phyloP scores from a whole-genome alignment of 1,284 basidiomycete species.

The Tylopilus sp. region DNA sequence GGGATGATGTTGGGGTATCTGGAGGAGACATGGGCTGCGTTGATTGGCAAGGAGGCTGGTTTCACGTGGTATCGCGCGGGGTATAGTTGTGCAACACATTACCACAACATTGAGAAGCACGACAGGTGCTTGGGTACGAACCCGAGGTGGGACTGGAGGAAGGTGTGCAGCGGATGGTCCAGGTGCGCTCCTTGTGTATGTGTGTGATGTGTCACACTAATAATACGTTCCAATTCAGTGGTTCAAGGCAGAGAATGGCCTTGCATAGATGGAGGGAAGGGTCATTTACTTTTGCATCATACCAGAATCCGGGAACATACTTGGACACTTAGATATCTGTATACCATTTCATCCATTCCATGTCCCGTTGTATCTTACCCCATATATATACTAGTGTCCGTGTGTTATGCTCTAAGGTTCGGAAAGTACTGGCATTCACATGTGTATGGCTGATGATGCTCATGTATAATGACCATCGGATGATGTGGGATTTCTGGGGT shows the following conservation, averaged over 20 bases:
- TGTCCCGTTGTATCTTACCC: too few relatives aligned
- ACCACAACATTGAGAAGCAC: conserved; percentile 95
- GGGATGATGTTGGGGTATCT: conserved; percentile 75
- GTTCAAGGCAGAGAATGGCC: conserved; percentile 42
- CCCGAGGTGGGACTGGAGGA: conserved; percentile 90
- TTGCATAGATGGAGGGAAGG: conserved; percentile 26
- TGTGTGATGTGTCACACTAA: conserved; percentile 18
- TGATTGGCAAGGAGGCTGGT: conserved; percentile 82
- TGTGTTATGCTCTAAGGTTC: too few relatives aligned
- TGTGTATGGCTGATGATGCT: too few relatives aligned
- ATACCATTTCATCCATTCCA: too few relatives aligned
- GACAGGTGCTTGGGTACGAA: conserved; percentile 91
- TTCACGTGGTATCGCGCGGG: conserved; percentile 90
- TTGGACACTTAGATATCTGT: too few relatives aligned
- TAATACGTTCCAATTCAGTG: conserved; percentile 23
- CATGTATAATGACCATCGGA: too few relatives aligned
- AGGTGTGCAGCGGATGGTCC: conserved; percentile 80
- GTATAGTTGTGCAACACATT: conserved; percentile 77
- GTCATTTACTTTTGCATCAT: background rate
- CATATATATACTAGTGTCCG: too few relatives aligned
- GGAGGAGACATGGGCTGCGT: conserved; percentile 78
- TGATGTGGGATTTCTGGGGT: too few relatives aligned
- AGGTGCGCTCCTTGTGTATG: conserved; percentile 49
- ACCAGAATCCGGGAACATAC: too few relatives aligned
- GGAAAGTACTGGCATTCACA: too few relatives aligned